A percentile compares a stretch with the other conserved stretches of the same genome.
These are phyloP conservation scores for Nidularia pulvinata DNA, from an alignment of 768 basidiomycete genomes.

Conservation along the genomic window DNA sequence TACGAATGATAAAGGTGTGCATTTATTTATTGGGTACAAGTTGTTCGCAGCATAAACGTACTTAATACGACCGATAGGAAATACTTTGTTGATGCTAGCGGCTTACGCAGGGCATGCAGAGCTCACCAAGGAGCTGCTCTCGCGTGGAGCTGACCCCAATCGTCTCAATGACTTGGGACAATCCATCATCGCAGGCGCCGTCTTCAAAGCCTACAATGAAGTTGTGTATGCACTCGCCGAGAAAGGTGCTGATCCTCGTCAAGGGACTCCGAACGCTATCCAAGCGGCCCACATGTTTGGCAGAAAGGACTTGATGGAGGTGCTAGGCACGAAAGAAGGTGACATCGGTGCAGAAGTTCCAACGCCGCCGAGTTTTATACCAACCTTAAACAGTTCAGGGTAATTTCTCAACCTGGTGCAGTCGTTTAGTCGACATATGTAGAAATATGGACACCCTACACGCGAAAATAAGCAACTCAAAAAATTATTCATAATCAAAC, in stretches of 20 bases:
- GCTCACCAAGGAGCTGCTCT: slow-evolving; percentile 52
- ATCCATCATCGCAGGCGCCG: slow-evolving; percentile 73
- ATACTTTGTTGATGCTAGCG: slow-evolving; percentile 79
- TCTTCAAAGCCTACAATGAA: slow-evolving; percentile 72
- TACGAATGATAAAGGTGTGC: slow-evolving; percentile 66
- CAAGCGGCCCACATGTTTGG: slow-evolving; percentile 71
- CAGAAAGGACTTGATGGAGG: slow-evolving; percentile 49
- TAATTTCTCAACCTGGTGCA: too few species aligned
- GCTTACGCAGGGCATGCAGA: slow-evolving; percentile 68
- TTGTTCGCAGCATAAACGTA: too few species aligned
- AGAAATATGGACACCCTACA: too few species aligned
- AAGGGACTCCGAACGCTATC: slow-evolving; percentile 68
- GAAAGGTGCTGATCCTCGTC: slow-evolving; percentile 61
- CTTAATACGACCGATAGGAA: slow-evolving; percentile 57
- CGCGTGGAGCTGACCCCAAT: slow-evolving; percentile 64
- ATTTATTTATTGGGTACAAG: too few species aligned
- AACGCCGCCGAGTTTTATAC: background rate
- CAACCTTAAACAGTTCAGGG: too few species aligned
- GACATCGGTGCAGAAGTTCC: slow-evolving; percentile 26
- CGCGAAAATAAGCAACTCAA: too few species aligned
- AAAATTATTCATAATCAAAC: too few species aligned
- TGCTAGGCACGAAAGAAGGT: slow-evolving; percentile 59
- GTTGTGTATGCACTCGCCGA: slow-evolving; percentile 57
- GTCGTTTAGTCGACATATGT: too few species aligned
- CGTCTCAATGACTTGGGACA: slow-evolving; percentile 72